A percentile compares a stretch with the other conserved stretches of the same genome.
Evolutionary conservation across 2,329 filamentous ascomycete species (phyloP).

Genomic region (Talaromyces amestolkiae): DNA sequence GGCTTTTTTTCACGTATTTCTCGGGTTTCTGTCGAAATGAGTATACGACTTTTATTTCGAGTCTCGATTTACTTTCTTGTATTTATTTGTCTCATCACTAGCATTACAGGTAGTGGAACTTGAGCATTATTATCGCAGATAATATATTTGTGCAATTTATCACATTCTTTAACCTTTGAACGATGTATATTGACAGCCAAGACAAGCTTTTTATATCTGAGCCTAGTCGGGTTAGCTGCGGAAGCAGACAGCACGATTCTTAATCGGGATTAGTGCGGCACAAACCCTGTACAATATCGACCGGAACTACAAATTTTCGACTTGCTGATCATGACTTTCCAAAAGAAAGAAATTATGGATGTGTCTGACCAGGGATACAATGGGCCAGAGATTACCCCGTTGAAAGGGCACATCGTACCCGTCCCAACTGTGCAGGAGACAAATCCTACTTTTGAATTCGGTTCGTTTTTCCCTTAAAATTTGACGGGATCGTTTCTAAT

Average conservation of each 20-base stretch:
- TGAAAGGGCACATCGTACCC: constrained; percentile 37
- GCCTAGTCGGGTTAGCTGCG: not conserved
- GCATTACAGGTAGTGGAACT: not conserved
- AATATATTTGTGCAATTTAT: constrained; percentile 1
- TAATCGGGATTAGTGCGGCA: not conserved
- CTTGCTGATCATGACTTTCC: not conserved
- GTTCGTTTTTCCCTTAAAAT: constrained; percentile 27
- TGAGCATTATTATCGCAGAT: not conserved
- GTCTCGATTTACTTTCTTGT: constrained; percentile 1
- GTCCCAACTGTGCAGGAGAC: constrained; percentile 47
- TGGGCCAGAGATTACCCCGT: constrained; percentile 26
- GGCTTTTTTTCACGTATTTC: not conserved
- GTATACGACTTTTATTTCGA: not conserved
- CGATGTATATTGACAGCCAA: not conserved
- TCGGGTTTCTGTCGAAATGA: not conserved
- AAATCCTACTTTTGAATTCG: constrained; percentile 40
- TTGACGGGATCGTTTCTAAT: not conserved
- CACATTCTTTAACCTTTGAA: not conserved
- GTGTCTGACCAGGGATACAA: not conserved
- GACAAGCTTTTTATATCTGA: not conserved
- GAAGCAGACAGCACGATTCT: not conserved
- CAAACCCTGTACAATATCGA: constrained; percentile 6
- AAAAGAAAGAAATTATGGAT: not conserved
- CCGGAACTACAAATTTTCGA: not conserved
- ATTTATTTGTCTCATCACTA: constrained; percentile 3